Percentiles rank a stretch among this genome's conserved stretches.
Evolutionary conservation across 345 rosid species (phyloP).

Genomic region (Sonneratia alba): DNA sequence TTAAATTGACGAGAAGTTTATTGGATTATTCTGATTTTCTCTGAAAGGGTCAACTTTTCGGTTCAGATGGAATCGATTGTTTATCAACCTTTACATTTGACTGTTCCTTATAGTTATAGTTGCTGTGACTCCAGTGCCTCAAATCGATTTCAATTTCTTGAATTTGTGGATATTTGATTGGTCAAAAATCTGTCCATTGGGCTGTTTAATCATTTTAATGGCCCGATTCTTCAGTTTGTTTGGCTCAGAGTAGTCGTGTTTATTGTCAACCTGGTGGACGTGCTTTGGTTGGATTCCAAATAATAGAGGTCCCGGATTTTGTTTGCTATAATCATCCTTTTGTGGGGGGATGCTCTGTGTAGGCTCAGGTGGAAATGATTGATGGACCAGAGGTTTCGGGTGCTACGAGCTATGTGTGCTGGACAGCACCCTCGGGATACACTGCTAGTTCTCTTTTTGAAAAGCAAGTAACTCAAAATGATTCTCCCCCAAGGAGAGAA

Average conservation of each 20-base stretch:
- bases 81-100: neutral
- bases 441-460: constrained; percentile 28
- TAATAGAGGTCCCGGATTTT: constrained; percentile 19
- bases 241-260: neutral
- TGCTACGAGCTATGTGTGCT: constrained; percentile 67
- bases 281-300: neutral
- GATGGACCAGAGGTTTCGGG: constrained; percentile 87
- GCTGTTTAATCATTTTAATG: too few relatives aligned
- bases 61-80: neutral
- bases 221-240: neutral
- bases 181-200: neutral
- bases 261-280: neutral
- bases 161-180: neutral
- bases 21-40: neutral
- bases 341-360: constrained; percentile 74
- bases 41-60: neutral
- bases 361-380: constrained; percentile 97
- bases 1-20: neutral
- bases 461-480: constrained; percentile 50
- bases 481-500: constrained; percentile 84
- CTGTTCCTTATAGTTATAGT: neutral
- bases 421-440: constrained; percentile 53
- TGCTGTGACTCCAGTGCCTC: neutral
- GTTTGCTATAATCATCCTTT: constrained; percentile 53
- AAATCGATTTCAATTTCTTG: neutral